Evolutionary conservation across 768 basidiomycete species (phyloP), one percentile per base, ranked within the genome.

Genomic region (Daedalea quercina): DNA sequence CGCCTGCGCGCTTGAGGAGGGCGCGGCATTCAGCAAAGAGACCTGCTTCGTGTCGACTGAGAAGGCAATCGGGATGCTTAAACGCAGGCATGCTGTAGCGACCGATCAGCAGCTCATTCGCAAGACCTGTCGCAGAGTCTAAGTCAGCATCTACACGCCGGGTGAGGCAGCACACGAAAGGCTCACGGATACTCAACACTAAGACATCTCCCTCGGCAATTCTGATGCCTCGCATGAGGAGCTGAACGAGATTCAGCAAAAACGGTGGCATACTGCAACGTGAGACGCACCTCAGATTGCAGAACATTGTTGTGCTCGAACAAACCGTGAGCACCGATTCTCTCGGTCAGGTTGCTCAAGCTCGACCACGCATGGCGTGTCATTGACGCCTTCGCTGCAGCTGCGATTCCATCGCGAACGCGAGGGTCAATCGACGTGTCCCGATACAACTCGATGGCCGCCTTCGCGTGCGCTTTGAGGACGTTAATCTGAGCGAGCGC

Each of bases 291-390:
- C 70, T 81, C 76, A 26, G 79, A 72, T 42, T 70, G 70, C 3
- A 76, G 74, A 70, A 84, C 76, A 57, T 80, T 78, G 58, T 85
- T 85, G 51, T 78, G 76, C 47, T 80, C 82, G 51, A 83, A 84
- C 0, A 80, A 76, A 2, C 84, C 82, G 64, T 84, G 82, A 2
- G 81, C 84, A 45, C 84, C 84, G 52, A 79, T 83, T 11, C 84
- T 73, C 55, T 86, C 84, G 4, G 79, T 72, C n/a, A 84, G 69
- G 51, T 78, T 76, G 9, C 74, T 66, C 8, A 73, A 67, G 54
- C 73, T 77, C 17, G 76, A 68, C 56, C 79, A 77, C 57, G 77
- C 75, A 52, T 82, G 80, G 4, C 76, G 73, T 42, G 76, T 74
- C 45, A 81, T 70, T 1, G 76, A 76, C 7, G 81, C 69, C 65